Base-by-base conservation (phyloP, 176 grass and related monocot species). In the Avena insularis region DNA sequence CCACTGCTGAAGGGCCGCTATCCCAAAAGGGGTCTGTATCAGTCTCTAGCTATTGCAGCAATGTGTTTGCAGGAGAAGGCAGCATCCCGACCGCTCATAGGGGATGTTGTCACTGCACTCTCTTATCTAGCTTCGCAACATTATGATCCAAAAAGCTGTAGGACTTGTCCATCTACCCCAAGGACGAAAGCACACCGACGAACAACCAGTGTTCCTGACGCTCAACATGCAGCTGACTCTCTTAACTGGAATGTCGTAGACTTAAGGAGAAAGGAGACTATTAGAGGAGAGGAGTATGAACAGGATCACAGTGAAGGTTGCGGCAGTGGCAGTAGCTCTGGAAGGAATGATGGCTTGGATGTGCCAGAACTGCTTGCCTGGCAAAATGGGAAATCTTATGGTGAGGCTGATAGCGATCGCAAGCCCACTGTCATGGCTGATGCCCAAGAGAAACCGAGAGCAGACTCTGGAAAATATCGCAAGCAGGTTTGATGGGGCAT, bases 21-120 rank as follows among this genome's bases (percentile, higher is more conserved):
- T 62, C 94, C 97, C 13, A 96, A 84, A 89, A 94, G 97, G 88
- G 92, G 97, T 27, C 43, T 99, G 76, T 99, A 99, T 59, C 97
- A 96, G 85, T 92, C 97, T 80, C 89, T 99, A 87, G 94, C 94
- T 77, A 83, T 99, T 80, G 87, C 97, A n/a, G 89, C 97, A 47
- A 99, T 99, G 97, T 99, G 97, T 78, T 94, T 99, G 81, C 97
- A 99, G 73, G 97, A 99, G 73, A 84, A 93, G 50, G 92, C 97
- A 59, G 64, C 91, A 40, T 93, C 91, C 80, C 85, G 97, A 11
- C 94, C 97, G 13, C 92, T 99, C 29, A 94, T 99, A 89, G 97
- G 89, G 56, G 97, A 99, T 86, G 89, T 99, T 64, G 94, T 99
- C 16, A 97, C 92, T 20, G 97, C 97, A 83, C 92, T 99, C 21